Base-by-base conservation (phyloP, 352 stramenopile species). In the Paralagenidium karlingii region DNA sequence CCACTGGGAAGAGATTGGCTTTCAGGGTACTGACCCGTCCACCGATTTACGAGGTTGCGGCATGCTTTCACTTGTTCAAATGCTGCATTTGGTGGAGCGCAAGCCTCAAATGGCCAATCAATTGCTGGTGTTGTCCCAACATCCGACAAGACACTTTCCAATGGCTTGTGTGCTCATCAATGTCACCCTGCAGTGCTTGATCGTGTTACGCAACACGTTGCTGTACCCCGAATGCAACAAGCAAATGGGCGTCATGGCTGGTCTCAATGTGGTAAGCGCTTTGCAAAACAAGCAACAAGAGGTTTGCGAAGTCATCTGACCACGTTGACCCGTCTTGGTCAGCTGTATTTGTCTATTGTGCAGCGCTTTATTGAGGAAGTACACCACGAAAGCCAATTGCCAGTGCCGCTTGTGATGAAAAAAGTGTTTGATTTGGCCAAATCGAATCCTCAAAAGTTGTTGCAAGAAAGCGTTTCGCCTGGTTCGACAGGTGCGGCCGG, bases 1-100 rank as follows among this genome's bases (percentile, higher is more conserved):
- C 11, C 79, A 94, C 46, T 95, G 82, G 84, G 81, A 94, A 47
- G 55, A 63, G 8, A 74, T 96, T 22, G 84, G 84, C 12, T 96
- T 96, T 43, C 84, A 95, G 45, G 84, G 82, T 19, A 68, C 38
- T 6, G 82, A 96, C 43, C 84, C 84, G 5, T 66, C 81, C 1
- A 96, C 81, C 1, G 84, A 96, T 45, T 54, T 96, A 18, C 74
- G 82, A 20, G 76, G 74, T 15, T 86, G 79, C 24, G 79, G 84
- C 22, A 67, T 94, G 21, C 58, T 96, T 6, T 80, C 78, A 26
- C 47, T 96, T 20, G 55, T 96, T 25, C 79, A 94, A 46, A 74
- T 90, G 38, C 53, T 95, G 6, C 58, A 82, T 36, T 49, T 94
- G 3, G 58, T 90, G 20, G 76, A 93, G 18, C 58, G 49, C 8